phyloP scores from a whole-genome alignment of 805 yeast species.

The Teunomyces atbi region DNA sequence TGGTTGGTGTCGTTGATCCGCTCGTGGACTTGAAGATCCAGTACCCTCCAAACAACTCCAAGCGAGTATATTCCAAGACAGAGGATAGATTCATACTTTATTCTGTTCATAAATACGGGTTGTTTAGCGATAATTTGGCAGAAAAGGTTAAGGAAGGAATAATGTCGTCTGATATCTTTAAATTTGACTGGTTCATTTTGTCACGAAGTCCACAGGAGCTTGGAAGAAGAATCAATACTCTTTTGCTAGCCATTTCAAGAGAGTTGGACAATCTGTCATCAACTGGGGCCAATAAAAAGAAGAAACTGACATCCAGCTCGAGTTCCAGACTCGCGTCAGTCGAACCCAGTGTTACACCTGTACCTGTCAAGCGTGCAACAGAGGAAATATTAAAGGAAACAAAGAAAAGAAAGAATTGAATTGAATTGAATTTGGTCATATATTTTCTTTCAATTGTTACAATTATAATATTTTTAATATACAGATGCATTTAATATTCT shows the following conservation, averaged over 20 bases:
- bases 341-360: constrained; percentile 25
- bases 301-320: constrained; percentile 16
- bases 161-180: constrained; percentile 54
- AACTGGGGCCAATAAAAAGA: constrained; percentile 38
- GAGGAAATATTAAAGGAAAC: not conserved
- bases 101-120: constrained; percentile 63
- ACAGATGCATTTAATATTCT: not conserved
- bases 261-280: constrained; percentile 65
- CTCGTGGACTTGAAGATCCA: constrained; percentile 61
- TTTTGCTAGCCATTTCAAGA: constrained; percentile 64
- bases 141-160: constrained; percentile 69
- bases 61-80: constrained; percentile 62
- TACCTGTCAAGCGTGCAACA: not conserved
- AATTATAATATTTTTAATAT: not conserved
- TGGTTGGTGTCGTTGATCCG: constrained; percentile 56
- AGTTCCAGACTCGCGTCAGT: constrained; percentile 35
- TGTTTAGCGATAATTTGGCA: constrained; percentile 55
- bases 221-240: constrained; percentile 65
- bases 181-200: constrained; percentile 70
- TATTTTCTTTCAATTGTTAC: not conserved
- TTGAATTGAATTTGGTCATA: not conserved
- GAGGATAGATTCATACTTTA: constrained; percentile 70
- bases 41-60: constrained; percentile 83
- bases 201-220: constrained; percentile 73
- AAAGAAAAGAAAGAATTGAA: constrained; percentile 4